Percentiles rank a stretch among this genome's conserved stretches.
phyloP scores from a whole-genome alignment of 345 rosid genomes.

The Camelina hispida region DNA sequence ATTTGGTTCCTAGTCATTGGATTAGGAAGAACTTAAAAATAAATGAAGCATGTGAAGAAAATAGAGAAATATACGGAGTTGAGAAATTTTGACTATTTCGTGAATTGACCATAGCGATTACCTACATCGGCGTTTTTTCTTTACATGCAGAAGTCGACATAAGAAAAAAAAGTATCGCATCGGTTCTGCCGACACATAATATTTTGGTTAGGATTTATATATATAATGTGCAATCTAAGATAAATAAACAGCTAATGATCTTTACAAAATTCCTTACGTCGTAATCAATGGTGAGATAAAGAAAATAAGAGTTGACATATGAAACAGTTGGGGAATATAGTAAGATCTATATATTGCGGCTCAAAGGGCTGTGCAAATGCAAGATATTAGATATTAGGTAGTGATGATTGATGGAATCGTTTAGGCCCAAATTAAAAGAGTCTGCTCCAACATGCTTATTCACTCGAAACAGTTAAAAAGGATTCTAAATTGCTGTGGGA shows the following conservation, averaged over 20 bases:
- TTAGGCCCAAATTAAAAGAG: background rate
- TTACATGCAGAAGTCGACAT: background rate
- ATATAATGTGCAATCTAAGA: background rate
- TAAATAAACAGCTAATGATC: conserved; percentile 4
- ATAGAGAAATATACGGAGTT: background rate
- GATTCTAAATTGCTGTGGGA: background rate
- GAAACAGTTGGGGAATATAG: background rate
- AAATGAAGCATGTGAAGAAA: background rate
- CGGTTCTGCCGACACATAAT: background rate
- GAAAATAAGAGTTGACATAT: conserved; percentile 18
- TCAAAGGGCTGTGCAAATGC: background rate
- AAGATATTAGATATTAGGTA: background rate
- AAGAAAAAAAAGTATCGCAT: background rate
- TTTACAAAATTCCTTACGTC: background rate
- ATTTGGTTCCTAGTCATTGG: background rate
- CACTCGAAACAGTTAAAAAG: background rate
- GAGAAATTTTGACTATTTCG: background rate
- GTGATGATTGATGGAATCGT: background rate
- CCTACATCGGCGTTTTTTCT: background rate
- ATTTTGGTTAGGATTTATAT: background rate
- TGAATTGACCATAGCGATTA: background rate
- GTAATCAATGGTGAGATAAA: background rate
- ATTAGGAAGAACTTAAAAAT: background rate
- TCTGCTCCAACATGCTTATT: background rate
- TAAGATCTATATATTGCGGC: background rate